A percentile compares a stretch with the other conserved stretches of the same genome.
These are phyloP conservation scores for Venturia pyrina DNA, from an alignment of 2,329 filamentous ascomycete species.

Conservation along the genomic window DNA sequence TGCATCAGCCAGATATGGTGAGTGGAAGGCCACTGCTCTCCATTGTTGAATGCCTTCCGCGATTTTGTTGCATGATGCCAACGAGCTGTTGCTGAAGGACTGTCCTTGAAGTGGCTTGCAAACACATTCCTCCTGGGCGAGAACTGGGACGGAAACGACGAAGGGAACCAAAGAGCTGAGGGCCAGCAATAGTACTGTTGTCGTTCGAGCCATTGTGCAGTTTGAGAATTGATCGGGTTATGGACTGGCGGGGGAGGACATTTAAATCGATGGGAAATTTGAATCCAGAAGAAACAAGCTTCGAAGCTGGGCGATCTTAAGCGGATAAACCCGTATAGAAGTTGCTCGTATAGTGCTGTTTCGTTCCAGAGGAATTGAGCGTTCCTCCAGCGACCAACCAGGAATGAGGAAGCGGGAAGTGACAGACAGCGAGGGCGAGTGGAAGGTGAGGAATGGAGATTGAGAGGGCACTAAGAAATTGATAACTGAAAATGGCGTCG, in stretches of 20 bases:
- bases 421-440: neutral
- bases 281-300: neutral
- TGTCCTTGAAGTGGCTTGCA: conserved; percentile 1
- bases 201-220: neutral
- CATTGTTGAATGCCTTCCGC: conserved; percentile 4
- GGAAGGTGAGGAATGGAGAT: neutral
- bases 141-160: neutral
- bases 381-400: neutral
- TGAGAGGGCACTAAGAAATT: neutral
- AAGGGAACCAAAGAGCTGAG: conserved; percentile 1
- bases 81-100: neutral
- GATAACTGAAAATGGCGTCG: neutral
- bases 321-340: neutral
- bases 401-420: neutral
- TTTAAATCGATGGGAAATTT: neutral
- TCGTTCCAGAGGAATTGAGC: conserved; percentile 2
- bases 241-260: neutral
- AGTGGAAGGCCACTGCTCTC: conserved; percentile 7
- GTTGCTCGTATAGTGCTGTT: neutral
- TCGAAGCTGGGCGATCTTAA: neutral
- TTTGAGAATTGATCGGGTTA: neutral
- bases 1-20: conserved; percentile 3
- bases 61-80: conserved; percentile 7
- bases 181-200: neutral
- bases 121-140: conserved; percentile 7